phyloP scores from a whole-genome alignment of 1,284 basidiomycete genomes.

The Cutaneotrichosporon arboriforme region DNA sequence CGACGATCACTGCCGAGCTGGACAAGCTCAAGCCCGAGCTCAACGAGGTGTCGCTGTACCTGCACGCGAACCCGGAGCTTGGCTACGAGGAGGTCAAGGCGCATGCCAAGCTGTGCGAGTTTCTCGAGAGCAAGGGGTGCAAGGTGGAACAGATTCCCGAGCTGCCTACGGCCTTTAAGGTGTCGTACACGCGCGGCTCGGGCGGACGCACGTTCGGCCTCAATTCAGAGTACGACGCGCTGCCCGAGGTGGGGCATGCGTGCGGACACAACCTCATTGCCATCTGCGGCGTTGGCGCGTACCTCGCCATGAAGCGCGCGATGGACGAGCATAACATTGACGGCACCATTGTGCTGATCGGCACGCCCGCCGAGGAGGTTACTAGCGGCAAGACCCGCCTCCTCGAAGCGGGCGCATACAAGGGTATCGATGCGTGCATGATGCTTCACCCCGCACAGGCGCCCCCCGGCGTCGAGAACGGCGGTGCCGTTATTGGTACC shows the following conservation, averaged over 20 bases:
- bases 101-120: constrained; percentile 56
- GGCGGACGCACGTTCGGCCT: constrained; percentile 26
- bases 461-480: constrained; percentile 51
- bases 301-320: constrained; percentile 31
- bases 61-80: constrained; percentile 28
- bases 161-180: constrained; percentile 47
- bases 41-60: constrained; percentile 20
- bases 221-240: constrained; percentile 29
- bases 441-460: constrained; percentile 48
- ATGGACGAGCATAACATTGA: constrained; percentile 53
- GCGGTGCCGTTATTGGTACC: constrained; percentile 49
- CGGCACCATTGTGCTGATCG: constrained; percentile 70
- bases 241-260: constrained; percentile 34
- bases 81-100: constrained; percentile 47
- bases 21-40: constrained; percentile 11
- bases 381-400: constrained; percentile 38
- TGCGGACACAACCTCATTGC: constrained; percentile 57
- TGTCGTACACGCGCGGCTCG: constrained; percentile 13
- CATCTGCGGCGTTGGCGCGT: constrained; percentile 40
- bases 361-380: constrained; percentile 61
- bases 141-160: constrained; percentile 57
- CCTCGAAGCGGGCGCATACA: constrained; percentile 49
- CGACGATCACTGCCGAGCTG: constrained; percentile 9
- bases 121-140: constrained; percentile 57
- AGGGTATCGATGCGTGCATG: constrained; percentile 24